phyloP scores from a whole-genome alignment of 2,329 filamentous ascomycete species.

The Cyphellophora europaea region DNA sequence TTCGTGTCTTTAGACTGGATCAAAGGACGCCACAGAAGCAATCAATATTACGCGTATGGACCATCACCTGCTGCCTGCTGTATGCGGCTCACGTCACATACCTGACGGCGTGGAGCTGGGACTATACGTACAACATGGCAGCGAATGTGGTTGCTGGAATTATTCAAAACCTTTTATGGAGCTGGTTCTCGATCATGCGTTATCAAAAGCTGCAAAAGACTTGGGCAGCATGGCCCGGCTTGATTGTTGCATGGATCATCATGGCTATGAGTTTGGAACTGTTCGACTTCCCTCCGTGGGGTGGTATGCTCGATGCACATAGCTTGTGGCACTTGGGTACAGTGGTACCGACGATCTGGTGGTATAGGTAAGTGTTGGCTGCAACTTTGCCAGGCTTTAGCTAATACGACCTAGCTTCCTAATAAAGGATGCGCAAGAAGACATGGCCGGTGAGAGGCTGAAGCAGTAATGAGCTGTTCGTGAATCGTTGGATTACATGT shows the following conservation, averaged over 20 bases:
- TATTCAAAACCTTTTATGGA: conserved; percentile 77
- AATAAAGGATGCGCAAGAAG: conserved; percentile 74
- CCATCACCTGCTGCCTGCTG: conserved; percentile 56
- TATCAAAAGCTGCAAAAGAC: conserved; percentile 61
- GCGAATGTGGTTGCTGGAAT: conserved; percentile 80
- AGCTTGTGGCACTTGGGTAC: conserved; percentile 94
- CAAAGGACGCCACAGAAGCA: conserved; percentile 35
- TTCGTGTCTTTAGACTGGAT: conserved; percentile 79
- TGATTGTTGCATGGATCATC: conserved; percentile 87
- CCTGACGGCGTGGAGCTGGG: conserved; percentile 76
- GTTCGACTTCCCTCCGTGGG: conserved; percentile 81
- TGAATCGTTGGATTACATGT: too few species aligned
- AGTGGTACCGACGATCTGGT: conserved; percentile 75
- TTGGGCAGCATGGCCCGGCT: conserved; percentile 83
- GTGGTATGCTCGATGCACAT: conserved; percentile 81
- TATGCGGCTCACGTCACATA: conserved; percentile 75
- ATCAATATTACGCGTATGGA: conserved; percentile 64
- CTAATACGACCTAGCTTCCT: conserved; percentile 55
- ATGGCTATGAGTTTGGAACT: conserved; percentile 92
- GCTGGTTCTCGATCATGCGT: conserved; percentile 65
- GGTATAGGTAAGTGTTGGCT: conserved; percentile 71
- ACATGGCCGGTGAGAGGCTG: conserved; percentile 61
- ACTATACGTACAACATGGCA: conserved; percentile 97
- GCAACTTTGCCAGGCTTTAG: background rate
- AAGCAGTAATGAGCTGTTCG: too few species aligned